Evolutionary conservation across 768 basidiomycete species (phyloP).

Genomic region (Pholiota microspora): DNA sequence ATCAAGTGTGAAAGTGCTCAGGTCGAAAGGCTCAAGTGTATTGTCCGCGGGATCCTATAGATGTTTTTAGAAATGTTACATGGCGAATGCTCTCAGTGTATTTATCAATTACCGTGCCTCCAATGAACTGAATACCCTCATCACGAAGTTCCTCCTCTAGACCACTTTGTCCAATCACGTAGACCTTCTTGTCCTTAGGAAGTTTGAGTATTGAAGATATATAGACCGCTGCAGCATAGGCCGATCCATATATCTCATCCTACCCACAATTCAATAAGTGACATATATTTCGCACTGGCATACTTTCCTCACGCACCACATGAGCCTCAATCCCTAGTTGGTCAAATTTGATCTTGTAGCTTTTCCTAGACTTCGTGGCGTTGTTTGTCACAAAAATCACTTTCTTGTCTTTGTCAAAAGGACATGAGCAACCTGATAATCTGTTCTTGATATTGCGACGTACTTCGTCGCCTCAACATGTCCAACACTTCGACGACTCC

Average conservation of each 20-base stretch:
- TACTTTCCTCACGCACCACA: conserved; percentile 55
- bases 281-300: neutral
- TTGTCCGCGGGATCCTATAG: conserved; percentile 81
- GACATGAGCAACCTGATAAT: conserved; percentile 7
- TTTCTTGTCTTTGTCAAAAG: conserved; percentile 59
- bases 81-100: conserved; percentile 1
- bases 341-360: conserved; percentile 91
- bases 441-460: conserved; percentile 26
- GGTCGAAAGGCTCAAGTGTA: conserved; percentile 64
- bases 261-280: conserved; percentile 27
- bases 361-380: conserved; percentile 86
- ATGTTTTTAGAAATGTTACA: conserved; percentile 5
- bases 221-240: conserved; percentile 70
- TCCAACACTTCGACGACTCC: conserved; percentile 75
- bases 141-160: conserved; percentile 91
- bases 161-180: conserved; percentile 90
- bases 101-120: conserved; percentile 67
- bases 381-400: conserved; percentile 97
- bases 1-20: conserved; percentile 72
- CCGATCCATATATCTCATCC: conserved; percentile 98
- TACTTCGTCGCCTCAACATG: conserved; percentile 70
- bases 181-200: conserved; percentile 90
- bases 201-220: conserved; percentile 87
- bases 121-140: conserved; percentile 77
- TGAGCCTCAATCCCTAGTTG: conserved; percentile 80